Conservation (phyloP, 2,329 filamentous ascomycete genomes). For the Myotisia sp. region DNA sequence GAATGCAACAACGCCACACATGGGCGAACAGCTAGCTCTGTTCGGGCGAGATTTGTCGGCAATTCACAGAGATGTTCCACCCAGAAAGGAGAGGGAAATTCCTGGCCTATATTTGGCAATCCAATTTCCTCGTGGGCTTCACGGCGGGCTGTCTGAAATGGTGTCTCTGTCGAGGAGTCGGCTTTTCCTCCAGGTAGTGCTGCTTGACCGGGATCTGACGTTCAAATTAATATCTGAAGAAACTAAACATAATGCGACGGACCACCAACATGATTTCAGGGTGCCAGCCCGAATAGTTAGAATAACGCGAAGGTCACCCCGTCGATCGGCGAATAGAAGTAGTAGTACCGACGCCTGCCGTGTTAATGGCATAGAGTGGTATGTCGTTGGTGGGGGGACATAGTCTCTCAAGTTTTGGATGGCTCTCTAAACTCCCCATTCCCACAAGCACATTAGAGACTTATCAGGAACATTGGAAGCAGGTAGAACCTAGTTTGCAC, state of each 20-base stretch:
- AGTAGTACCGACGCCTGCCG: conserved; percentile 77
- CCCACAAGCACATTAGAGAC: background rate
- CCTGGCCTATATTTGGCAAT: conserved; percentile 53
- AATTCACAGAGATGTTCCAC: conserved; percentile 81
- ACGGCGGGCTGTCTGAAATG: conserved; percentile 69
- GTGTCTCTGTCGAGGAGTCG: conserved; percentile 40
- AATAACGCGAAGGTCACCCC: conserved; percentile 59
- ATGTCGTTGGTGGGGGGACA: conserved; percentile 42
- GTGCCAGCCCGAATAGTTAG: conserved; percentile 48
- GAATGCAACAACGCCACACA: conserved; percentile 66
- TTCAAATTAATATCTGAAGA: background rate
- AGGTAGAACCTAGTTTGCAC: no score
- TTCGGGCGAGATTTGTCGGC: conserved; percentile 59
- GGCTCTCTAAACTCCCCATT: conserved; percentile 30
- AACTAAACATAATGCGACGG: background rate
- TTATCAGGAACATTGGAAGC: background rate
- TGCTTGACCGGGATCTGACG: conserved; percentile 58
- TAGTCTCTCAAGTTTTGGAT: conserved; percentile 44
- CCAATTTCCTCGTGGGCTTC: conserved; percentile 93
- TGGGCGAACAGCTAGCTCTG: conserved; percentile 58
- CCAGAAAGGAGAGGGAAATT: conserved; percentile 59
- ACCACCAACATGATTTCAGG: conserved; percentile 39
- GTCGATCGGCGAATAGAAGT: conserved; percentile 70
- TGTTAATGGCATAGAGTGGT: conserved; percentile 41
- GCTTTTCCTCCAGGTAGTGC: conserved; percentile 65